Evolutionary conservation across 1,284 basidiomycete genomes (phyloP).

Genomic region (Trametes hirsuta): DNA sequence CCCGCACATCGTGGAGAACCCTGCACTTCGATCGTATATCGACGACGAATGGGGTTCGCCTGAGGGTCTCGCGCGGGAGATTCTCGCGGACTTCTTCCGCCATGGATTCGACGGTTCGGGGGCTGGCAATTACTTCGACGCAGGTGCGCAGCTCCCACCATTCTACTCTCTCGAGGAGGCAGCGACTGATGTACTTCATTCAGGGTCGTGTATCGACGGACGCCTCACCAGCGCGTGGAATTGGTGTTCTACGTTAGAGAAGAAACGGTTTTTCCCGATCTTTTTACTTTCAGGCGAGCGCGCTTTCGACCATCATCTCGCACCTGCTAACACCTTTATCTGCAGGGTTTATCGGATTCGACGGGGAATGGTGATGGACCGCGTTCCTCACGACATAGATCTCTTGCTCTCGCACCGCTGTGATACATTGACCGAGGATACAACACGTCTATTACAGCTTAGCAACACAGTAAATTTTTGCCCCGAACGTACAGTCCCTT

Average conservation of each 20-base stretch:
- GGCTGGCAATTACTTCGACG: constrained; percentile 80
- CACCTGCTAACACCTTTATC: not conserved
- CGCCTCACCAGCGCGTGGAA: constrained; percentile 85
- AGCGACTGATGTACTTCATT: constrained; percentile 10
- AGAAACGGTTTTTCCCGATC: constrained; percentile 79
- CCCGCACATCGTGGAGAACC: constrained; percentile 61
- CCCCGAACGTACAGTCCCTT: not conserved
- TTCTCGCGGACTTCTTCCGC: constrained; percentile 79
- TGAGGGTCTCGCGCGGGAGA: constrained; percentile 67
- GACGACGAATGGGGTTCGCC: constrained; percentile 77
- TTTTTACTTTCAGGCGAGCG: constrained; percentile 74
- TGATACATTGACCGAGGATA: constrained; percentile 20
- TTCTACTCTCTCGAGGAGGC: not conserved
- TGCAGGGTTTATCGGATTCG: constrained; percentile 79
- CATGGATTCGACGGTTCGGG: constrained; percentile 85
- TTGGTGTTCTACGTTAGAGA: constrained; percentile 81
- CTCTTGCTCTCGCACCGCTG: constrained; percentile 13
- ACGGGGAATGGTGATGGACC: constrained; percentile 72
- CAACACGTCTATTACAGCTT: constrained; percentile 21
- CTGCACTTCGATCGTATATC: constrained; percentile 73
- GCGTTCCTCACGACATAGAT: not conserved
- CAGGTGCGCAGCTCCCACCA: constrained; percentile 45
- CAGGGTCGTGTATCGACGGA: constrained; percentile 57
- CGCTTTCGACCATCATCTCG: not conserved
- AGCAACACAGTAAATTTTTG: constrained; percentile 16